Percentiles rank a stretch among this genome's conserved stretches.
phyloP scores from a whole-genome alignment of 768 basidiomycete genomes.

The Suillus plorans region DNA sequence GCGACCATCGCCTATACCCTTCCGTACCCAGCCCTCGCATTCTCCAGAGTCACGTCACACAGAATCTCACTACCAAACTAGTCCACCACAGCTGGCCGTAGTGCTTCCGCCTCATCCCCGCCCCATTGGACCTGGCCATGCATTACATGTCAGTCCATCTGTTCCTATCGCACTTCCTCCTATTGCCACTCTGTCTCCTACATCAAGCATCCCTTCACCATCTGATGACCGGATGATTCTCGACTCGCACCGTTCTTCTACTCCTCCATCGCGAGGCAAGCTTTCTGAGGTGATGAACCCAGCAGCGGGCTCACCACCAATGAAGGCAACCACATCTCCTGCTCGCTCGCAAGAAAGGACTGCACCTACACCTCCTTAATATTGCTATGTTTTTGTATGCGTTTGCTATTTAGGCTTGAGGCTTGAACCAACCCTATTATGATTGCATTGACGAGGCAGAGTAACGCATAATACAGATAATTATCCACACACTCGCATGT shows the following conservation, averaged over 20 bases:
- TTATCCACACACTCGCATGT: conserved; percentile 32
- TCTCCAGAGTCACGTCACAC: conserved; percentile 63
- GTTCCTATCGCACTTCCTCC: conserved; percentile 60
- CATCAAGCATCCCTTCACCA: conserved; percentile 57
- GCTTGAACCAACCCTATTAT: not conserved
- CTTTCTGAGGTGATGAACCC: conserved; percentile 51
- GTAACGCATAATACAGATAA: conserved; percentile 19
- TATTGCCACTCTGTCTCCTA: conserved; percentile 66
- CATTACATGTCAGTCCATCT: conserved; percentile 36
- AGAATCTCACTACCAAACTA: conserved; percentile 41
- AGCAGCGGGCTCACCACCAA: conserved; percentile 48
- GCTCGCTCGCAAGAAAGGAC: conserved; percentile 38
- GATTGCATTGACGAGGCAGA: conserved; percentile 20
- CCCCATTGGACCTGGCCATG: conserved; percentile 58
- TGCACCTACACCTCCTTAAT: conserved; percentile 27
- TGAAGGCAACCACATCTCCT: conserved; percentile 57
- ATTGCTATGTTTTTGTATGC: conserved; percentile 10
- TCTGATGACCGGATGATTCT: conserved; percentile 36
- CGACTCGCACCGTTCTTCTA: conserved; percentile 42
- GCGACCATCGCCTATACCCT: conserved; percentile 69
- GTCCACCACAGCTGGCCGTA: conserved; percentile 53
- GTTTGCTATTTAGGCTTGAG: conserved; percentile 7
- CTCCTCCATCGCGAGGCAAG: conserved; percentile 54
- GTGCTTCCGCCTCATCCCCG: conserved; percentile 75
- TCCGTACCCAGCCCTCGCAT: conserved; percentile 70